These are phyloP conservation scores for Malus domestica DNA, from an alignment of 306 rosid species.

Conservation along the genomic window DNA sequence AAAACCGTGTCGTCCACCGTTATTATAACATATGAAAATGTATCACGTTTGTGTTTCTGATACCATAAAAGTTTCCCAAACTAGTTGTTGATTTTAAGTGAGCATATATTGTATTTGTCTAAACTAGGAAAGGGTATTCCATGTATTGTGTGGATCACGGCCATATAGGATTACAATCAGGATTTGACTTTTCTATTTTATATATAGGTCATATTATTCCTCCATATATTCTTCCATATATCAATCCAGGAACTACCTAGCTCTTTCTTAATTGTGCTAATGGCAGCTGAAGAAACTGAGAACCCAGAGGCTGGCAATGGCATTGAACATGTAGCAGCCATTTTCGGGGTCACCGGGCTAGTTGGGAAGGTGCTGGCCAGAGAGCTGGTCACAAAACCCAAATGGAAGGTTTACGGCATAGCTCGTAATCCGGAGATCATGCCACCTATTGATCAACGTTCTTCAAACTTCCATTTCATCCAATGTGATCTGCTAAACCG, in stretches of 20 bases:
- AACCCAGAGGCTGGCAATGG: slow-evolving; percentile 6
- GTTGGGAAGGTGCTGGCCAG: slow-evolving; percentile 71
- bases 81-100: background rate
- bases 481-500: slow-evolving; percentile 71
- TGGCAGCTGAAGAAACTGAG: slow-evolving; percentile 32
- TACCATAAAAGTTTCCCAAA: background rate
- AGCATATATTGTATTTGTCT: background rate
- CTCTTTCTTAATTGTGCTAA: background rate
- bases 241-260: no score
- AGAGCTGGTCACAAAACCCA: slow-evolving; percentile 30
- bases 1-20: accelerated
- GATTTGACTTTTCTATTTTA: no score
- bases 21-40: no score
- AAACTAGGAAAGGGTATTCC: no score
- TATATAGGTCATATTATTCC: no score
- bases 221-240: no score
- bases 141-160: no score
- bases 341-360: slow-evolving; percentile 83
- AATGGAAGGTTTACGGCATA: slow-evolving; percentile 86
- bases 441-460: slow-evolving; percentile 15
- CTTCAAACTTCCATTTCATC: slow-evolving; percentile 61
- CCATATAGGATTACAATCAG: no score
- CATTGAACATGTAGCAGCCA: slow-evolving; percentile 49
- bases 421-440: slow-evolving; percentile 49
- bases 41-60: no score